Base-by-base conservation (phyloP, 305 asterid genomes). In the Stenogyne calaminthoides region DNA sequence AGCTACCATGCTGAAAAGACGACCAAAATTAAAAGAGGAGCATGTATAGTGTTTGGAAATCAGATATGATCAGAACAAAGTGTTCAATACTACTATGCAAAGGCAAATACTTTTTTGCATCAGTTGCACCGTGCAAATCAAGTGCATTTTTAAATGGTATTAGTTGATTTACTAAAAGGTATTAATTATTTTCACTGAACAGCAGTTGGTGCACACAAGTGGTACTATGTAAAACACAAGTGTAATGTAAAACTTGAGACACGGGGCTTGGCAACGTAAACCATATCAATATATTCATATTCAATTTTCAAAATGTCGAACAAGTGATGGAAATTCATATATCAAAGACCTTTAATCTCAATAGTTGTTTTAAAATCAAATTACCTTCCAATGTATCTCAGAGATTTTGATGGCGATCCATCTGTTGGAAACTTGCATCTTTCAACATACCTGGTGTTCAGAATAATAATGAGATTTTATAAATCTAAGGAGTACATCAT, bases 331-430 rank as follows among this genome's bases (percentile, higher is more conserved):
- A 14, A 6, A 46, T 39, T 7, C 57, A 20, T 22, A n/a, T 5
- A 69, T 51, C 8, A 63, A 57, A 52, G 27, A 36, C 44, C 22
- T 16, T 32, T 49, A 32, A 49, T 39, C 69, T 60, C 18, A 63
- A 63, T 47, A 6, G 20, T 63, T 5, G 29, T 16, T 15, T 42
- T 29, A 46, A 63, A 47, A 54, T 58, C 1, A n/a, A 6, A 9
- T 14, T 89, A 94, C 99, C 99, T 94, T 83, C 99, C 99, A 32
- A 92, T 87, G 85, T 95, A 95, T 92, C 99, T 84, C 52, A 95
- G 79, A 44, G 99, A 95, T 82, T 92, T 95, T 59, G 96, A 83
- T 9, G 99, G 78, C n/a, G 98, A 89, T 63, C 97, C 97, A 84
- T 95, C 99, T 73, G 61, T 74, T 0, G 98, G 98, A 75, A 78